Evolutionary conservation across 768 basidiomycete species (phyloP), one percentile per base, ranked within the genome.

Genomic region (Hypsizygus marmoreus): DNA sequence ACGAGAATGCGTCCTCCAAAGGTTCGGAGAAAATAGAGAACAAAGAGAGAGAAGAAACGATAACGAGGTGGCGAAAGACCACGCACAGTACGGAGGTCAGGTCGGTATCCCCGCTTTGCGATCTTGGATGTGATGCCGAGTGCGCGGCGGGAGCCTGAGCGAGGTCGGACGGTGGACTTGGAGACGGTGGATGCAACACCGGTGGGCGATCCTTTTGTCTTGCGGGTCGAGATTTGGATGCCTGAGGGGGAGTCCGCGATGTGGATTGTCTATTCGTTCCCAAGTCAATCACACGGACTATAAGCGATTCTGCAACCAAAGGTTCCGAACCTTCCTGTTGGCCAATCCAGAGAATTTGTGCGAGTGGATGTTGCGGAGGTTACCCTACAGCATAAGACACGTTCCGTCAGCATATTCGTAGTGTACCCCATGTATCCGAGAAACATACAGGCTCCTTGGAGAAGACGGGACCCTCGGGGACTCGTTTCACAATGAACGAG

Each of bases 321-420:
- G 50, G n/a, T 28, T 16, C 31, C 6, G 17, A 30, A 86, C 88
- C 83, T 88, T 93, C 60, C 74, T 53, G 77, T 95, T 94, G 61
- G 87, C 82, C 49, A 95, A 74, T 47, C 92, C 91, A 49, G 92
- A 95, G 77, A 79, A 93, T 65, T 95, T 95, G 79, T 80, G 77
- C n/a, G 92, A 94, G 76, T 94, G 88, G 55, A 91, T 59, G 74
- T 89, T 93, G 49, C 78, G 75, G 66, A 93, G 82, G 74, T 92
- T 92, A 56, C 89, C 92, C 91, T 91, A 48, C 46, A 45, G 29
- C 14, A 37, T 33, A 1, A 33, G 41, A 48, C 26, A 4, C 13
- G 19, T 23, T 20, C n/a, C 41, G 12, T 22, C n/a, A 39, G 28
- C 53, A 30, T 35, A 31, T 20, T 10, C 7, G 23, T 19, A 41